Base-by-base conservation (phyloP, 2,329 filamentous ascomycete species). In the Ceratocystis cacaofunesta region DNA sequence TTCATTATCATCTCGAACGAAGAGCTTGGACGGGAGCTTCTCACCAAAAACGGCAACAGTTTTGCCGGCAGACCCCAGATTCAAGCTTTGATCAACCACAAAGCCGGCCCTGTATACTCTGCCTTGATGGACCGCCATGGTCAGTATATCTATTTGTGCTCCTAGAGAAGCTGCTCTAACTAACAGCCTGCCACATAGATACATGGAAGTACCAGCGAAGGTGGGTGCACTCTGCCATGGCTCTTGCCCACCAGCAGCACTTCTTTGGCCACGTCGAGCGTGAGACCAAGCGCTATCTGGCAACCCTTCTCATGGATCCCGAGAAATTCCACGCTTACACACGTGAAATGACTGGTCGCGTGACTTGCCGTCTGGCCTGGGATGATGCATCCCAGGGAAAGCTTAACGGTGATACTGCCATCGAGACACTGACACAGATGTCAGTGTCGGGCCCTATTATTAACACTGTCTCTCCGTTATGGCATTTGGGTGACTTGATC, bases 11-110 rank as follows among this genome's bases (percentile, higher is more conserved):
- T 81, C 12, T 79, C 78, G 1, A 76, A 79, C 48, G 77, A 79
- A 69, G 74, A 76, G 61, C 78, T 80, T 64, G 79, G 79, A 7
- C 73, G 76, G 68, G 78, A 81, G 64, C 73, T 80, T 6, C 74
- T 81, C 2, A 72, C 79, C 48, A 80, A 79, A 71, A 73, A 78
- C 36, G 78, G 78, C 4, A 76, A 80, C 68, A 79, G 78, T 67
- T 80, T 80, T 68, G 76, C 78, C 1, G 78, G 79, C 3, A 74
- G 79, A n/a, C 77, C 78, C 6, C 78, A 80, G 72, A 79, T 81
- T 65, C 72, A 78, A 41, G 78, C 78, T 0, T 72, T 81, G 17
- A 76, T 80, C 68, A 72, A 77, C 65, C 79, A 81, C 70, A 81
- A 80, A 71, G 74, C 76, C 3, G 76, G 78, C 0, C 76, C 77